Evolutionary conservation across 2,329 filamentous ascomycete species (phyloP), one percentile per base, ranked within the genome.

Genomic region (Metarhizium robertsii): DNA sequence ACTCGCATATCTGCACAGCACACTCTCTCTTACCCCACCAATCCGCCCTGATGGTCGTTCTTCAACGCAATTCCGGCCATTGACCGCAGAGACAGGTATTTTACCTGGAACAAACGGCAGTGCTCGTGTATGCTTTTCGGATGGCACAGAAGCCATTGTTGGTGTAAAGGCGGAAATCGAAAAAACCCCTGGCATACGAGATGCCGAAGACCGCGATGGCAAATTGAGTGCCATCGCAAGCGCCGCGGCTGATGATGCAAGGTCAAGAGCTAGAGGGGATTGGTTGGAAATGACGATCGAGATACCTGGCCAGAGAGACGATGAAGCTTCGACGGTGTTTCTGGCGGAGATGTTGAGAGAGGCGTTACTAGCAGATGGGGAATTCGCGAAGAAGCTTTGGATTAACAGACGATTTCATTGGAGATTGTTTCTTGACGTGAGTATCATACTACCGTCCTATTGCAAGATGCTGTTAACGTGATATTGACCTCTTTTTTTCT

Each of bases 121-220:
- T 71, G 92, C 94, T 57, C 84, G 95, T 38, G 87, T 99, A 50
- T 95, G 92, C 62, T 95, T 97, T 68, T 85, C 91, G 3, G 94
- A 99, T 69, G 94, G 94, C 52, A 95, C 91, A 1, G 94, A 99
- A 72, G 94, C 94, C 6, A 87, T 99, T 58, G 94, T 96, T 6
- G 94, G 94, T 49, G 86, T 96, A 58, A 99, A 97, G 74, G 91
- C 90, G 0, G 92, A 97, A 73, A 89, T 97, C 4, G 91, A 96
- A 70, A 86, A 82, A 75, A 90, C 86, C 50, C 61, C 62, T 18
- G 61, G 62, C 43, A 61, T 59, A 46, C 66, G 59, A 53, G 63
- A 62, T 48, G 66, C 61, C 46, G 62, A 66, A 6, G 60, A 63
- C 29, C 51, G 52, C 30, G 60, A 65, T 57, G 59, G 57, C 51